A percentile compares a stretch with the other conserved stretches of the same genome.
These are phyloP conservation scores for Drechslerella stenobrocha DNA, from an alignment of 2,329 filamentous ascomycete species.

Conservation along the genomic window DNA sequence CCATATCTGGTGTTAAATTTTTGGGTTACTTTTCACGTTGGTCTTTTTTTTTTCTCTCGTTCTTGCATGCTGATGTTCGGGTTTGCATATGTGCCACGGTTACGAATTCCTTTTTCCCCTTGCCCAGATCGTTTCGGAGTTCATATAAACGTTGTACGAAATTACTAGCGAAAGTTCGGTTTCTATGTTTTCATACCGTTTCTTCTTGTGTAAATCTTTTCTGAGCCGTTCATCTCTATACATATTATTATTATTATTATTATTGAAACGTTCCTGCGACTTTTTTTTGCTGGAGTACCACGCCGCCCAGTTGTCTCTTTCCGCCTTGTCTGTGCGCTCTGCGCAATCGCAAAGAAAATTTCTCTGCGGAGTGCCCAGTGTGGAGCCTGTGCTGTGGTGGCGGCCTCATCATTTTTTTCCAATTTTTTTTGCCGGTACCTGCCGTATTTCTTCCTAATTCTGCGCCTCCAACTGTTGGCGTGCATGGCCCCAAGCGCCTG, in stretches of 20 bases:
- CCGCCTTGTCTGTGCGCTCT: slow-evolving; percentile 10
- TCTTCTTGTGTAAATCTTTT: slow-evolving; percentile 48
- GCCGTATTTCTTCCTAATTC: slow-evolving; percentile 1
- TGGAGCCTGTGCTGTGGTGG: slow-evolving; percentile 1
- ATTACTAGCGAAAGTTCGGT: slow-evolving; percentile 35
- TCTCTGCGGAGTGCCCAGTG: slow-evolving; percentile 1
- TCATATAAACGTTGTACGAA: slow-evolving; percentile 20
- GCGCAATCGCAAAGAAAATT: not conserved
- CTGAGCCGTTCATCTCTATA: slow-evolving; percentile 5
- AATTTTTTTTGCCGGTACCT: slow-evolving; percentile 8
- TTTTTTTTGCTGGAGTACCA: slow-evolving; percentile 9
- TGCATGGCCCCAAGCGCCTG: slow-evolving; percentile 5
- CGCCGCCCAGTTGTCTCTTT: slow-evolving; percentile 20
- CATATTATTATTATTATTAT: slow-evolving; percentile 1
- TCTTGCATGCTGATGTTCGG: slow-evolving; percentile 39
- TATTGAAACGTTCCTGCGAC: slow-evolving; percentile 30
- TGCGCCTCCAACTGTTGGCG: slow-evolving; percentile 7
- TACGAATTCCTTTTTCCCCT: slow-evolving; percentile 28
- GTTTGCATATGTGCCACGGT: slow-evolving; percentile 37
- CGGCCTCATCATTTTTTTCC: not conserved
- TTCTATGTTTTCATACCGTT: slow-evolving; percentile 34
- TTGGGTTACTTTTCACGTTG: slow-evolving; percentile 12
- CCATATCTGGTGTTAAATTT: slow-evolving; percentile 4
- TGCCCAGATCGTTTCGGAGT: slow-evolving; percentile 19
- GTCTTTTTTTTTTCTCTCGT: slow-evolving; percentile 17